A percentile compares a stretch with the other conserved stretches of the same genome.
phyloP scores from a whole-genome alignment of 306 rosid species.

The Rosa rugosa region DNA sequence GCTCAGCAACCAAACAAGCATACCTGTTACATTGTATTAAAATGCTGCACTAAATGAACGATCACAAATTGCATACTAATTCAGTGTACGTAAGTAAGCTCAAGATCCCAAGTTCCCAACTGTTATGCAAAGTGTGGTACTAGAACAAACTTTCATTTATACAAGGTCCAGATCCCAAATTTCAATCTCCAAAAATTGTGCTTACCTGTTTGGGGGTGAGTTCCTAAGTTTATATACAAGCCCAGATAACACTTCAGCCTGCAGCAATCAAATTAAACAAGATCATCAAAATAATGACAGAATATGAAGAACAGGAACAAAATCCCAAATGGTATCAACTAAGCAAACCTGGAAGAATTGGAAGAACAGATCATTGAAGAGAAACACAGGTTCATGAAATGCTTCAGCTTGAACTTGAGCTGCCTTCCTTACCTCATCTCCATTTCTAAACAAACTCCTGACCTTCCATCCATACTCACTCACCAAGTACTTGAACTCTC shows the following conservation, averaged over 20 bases:
- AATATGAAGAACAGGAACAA: background rate
- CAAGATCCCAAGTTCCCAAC: background rate
- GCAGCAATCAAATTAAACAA: constrained; percentile 4
- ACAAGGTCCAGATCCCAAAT: background rate
- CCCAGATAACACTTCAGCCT: constrained; percentile 90
- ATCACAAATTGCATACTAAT: background rate
- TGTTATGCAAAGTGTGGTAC: background rate
- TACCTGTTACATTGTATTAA: constrained; percentile 43
- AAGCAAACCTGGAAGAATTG: constrained; percentile 64
- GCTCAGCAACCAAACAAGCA: constrained; percentile 89
- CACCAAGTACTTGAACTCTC: constrained; percentile 42
- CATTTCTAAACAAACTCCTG: constrained; percentile 50
- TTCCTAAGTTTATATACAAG: constrained; percentile 67
- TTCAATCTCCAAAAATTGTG: constrained; percentile 1
- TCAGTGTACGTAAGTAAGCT: background rate
- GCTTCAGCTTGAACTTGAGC: constrained; percentile 78
- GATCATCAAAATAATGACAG: background rate
- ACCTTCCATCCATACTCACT: constrained; percentile 74
- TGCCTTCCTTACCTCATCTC: constrained; percentile 63
- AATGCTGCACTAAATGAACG: background rate
- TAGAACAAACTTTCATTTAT: constrained; percentile 1
- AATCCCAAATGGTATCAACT: background rate
- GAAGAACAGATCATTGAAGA: constrained; percentile 68
- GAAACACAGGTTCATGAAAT: constrained; percentile 60
- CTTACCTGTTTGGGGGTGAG: constrained; percentile 68